Percentiles rank a stretch among this genome's conserved stretches.
Evolutionary conservation across 352 stramenopile species (phyloP).

Genomic region (Pelagophyceae sp.): DNA sequence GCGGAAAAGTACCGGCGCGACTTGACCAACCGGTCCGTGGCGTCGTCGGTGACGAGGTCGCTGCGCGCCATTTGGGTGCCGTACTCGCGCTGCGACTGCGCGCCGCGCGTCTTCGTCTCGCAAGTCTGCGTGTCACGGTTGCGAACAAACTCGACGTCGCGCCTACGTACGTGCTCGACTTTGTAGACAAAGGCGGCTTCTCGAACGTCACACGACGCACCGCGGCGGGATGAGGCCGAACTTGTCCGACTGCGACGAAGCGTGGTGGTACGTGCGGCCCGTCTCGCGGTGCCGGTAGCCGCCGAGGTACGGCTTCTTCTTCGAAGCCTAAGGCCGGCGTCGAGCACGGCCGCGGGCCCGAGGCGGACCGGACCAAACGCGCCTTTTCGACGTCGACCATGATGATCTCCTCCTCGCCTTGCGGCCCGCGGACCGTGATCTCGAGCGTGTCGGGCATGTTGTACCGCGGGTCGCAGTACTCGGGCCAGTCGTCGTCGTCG

Average conservation of each 20-base stretch:
- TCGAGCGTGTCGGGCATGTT: conserved; percentile 68
- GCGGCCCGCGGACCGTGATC: conserved; percentile 54
- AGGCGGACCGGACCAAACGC: conserved; percentile 61
- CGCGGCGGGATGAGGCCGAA: background rate
- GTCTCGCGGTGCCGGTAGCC: conserved; percentile 74
- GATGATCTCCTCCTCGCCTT: conserved; percentile 18
- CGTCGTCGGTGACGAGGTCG: conserved; percentile 60
- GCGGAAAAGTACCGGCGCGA: conserved; percentile 75
- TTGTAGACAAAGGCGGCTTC: too few species aligned
- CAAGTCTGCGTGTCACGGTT: conserved; percentile 77
- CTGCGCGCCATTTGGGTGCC: conserved; percentile 73
- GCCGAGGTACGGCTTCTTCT: conserved; percentile 72
- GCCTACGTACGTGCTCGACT: background rate
- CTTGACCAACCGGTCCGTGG: conserved; percentile 51
- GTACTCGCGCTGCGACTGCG: conserved; percentile 72
- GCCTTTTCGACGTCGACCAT: conserved; percentile 23
- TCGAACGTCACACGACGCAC: too few species aligned
- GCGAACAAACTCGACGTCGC: conserved; percentile 12
- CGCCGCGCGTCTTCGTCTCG: conserved; percentile 54
- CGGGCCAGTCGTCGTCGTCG: conserved; percentile 26
- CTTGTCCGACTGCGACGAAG: conserved; percentile 54
- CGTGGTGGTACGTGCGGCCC: conserved; percentile 76
- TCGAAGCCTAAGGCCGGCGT: too few species aligned
- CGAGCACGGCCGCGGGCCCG: conserved; percentile 60
- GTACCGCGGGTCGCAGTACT: conserved; percentile 49